A percentile compares a stretch with the other conserved stretches of the same genome.
phyloP scores from a whole-genome alignment of 176 grass and related monocot species.

The Themeda triandra region DNA sequence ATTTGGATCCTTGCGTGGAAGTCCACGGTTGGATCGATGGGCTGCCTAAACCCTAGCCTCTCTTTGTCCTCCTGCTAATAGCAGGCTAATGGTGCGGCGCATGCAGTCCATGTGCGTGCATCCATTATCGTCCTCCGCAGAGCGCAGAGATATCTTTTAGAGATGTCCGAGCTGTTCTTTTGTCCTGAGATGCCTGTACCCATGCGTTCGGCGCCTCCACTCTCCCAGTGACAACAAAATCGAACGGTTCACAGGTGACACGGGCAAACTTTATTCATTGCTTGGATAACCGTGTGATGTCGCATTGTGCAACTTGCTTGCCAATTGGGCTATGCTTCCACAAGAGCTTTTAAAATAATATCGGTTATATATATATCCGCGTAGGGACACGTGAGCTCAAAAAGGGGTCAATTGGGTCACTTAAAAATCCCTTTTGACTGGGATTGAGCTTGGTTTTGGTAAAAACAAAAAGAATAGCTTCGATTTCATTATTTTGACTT shows the following conservation, averaged over 20 bases:
- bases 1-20: constrained; percentile 24
- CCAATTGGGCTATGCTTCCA: constrained; percentile 2
- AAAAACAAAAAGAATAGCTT: no score
- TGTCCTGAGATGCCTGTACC: neutral
- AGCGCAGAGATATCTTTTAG: neutral
- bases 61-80: neutral
- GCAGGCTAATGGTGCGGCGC: neutral
- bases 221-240: neutral
- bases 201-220: neutral
- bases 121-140: neutral
- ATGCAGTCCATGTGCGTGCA: neutral
- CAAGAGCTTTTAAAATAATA: neutral
- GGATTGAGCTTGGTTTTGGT: no score
- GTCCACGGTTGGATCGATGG: neutral
- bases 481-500: no score
- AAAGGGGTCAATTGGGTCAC: no score
- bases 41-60: neutral
- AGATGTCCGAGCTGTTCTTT: neutral
- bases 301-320: constrained; percentile 22
- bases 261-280: constrained; percentile 28
- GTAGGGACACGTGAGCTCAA: no score
- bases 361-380: neutral
- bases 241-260: neutral
- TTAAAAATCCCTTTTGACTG: no score
- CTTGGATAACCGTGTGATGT: constrained; percentile 15